Evolutionary conservation across 306 rosid species (phyloP), one percentile per base, ranked within the genome.

Genomic region (Mucuna pruriens): DNA sequence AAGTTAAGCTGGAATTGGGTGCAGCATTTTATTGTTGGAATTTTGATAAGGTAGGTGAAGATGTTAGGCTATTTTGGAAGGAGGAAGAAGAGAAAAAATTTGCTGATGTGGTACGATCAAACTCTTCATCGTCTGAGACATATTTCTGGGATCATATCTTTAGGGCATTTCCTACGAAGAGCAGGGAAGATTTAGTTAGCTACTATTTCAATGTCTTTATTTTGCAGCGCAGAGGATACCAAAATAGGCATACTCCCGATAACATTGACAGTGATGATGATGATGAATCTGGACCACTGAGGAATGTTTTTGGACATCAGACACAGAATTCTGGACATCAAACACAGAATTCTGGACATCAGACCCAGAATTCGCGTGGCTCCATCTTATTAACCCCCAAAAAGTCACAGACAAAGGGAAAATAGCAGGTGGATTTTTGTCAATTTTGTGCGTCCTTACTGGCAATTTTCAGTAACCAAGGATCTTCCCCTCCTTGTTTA

Each of bases 131-230:
- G 52, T 40, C 79, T 3, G 88, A 63, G 69, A 69, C 34, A 29
- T 57, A 76, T 76, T 90, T 90, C 62, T 89, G 97, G 94, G 90
- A 84, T 80, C 49, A 84, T 36, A 86, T 88, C 44, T 83, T 70
- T 6, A 64, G 34, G 78, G 9, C 82, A 20, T 93, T 93, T 85
- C 89, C 91, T 40, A 71, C 23, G 10, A 93, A 90, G 90, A 93
- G 83, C 85, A 84, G 93, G 79, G 92, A 15, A 76, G 85, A 90
- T 66, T 84, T 95, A 58, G 88, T 95, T 57, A 89, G 94, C 92
- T 95, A 93, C 90, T 95, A 93, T 87, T 93, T 84, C 76, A 95
- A 95, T 49, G 98, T 95, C 82, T 93, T 73, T 73, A 85, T 91
- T 62, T 82, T 91, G 90, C 93, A 81, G 16, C 97, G 91, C 44